Percentiles rank a stretch among this genome's conserved stretches.
phyloP scores from a whole-genome alignment of 176 grass and related monocot genomes.

The Pontederia crassipes region DNA sequence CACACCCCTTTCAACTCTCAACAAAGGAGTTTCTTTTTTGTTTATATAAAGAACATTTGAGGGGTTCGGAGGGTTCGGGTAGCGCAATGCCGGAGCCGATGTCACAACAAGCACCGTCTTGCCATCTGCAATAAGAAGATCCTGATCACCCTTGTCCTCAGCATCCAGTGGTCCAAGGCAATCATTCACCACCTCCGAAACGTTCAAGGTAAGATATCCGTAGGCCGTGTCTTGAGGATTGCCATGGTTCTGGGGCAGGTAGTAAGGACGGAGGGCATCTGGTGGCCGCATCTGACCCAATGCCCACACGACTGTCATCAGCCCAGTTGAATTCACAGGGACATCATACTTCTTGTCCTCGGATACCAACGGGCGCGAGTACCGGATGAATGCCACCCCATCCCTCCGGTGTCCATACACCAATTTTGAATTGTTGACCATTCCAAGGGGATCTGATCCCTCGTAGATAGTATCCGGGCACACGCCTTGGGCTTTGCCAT shows the following conservation, averaged over 20 bases:
- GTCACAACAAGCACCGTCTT: conserved; percentile 53
- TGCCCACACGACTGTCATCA: conserved; percentile 72
- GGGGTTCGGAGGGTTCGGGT: conserved; percentile 67
- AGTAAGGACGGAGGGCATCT: conserved; percentile 56
- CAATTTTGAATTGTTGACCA: conserved; percentile 48
- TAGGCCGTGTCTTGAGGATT: conserved; percentile 25
- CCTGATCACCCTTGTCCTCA: conserved; percentile 82
- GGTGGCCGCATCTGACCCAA: conserved; percentile 62
- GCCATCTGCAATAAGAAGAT: conserved; percentile 50
- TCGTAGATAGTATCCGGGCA: conserved; percentile 79
- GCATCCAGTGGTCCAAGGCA: conserved; percentile 66
- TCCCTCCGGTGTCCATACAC: conserved; percentile 70
- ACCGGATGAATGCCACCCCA: conserved; percentile 68
- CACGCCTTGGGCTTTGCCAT: conserved; percentile 49
- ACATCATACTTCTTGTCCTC: conserved; percentile 58
- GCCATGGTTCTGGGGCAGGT: conserved; percentile 68
- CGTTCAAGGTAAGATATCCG: conserved; percentile 45
- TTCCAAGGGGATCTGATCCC: conserved; percentile 9
- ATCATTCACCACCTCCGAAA: conserved; percentile 18
- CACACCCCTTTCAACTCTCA: conserved; percentile 81
- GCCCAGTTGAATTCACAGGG: conserved; percentile 27
- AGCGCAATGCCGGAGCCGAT: conserved; percentile 46
- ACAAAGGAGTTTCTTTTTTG: conserved; percentile 82
- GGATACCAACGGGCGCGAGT: conserved; percentile 37
- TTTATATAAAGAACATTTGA: conserved; percentile 77